phyloP scores from a whole-genome alignment of 352 stramenopile species.

The Thraustochytrium sp. region DNA sequence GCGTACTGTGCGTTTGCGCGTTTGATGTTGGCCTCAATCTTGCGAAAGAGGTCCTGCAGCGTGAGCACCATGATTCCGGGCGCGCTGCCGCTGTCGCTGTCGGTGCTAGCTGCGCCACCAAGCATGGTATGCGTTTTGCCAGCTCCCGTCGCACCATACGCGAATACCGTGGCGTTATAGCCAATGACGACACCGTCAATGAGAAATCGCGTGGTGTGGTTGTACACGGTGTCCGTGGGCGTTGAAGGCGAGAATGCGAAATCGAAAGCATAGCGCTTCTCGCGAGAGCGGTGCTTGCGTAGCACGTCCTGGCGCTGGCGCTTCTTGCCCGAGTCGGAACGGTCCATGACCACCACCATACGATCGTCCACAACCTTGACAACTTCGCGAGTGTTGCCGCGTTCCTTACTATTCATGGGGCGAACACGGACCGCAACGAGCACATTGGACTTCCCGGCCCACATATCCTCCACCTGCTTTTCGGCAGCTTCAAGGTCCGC shows the following conservation, averaged over 20 bases:
- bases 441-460: conserved; percentile 71
- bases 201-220: conserved; percentile 76
- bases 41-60: conserved; percentile 36
- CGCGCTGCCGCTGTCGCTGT: background rate
- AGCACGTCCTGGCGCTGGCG: conserved; percentile 57
- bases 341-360: conserved; percentile 72
- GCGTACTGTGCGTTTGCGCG: conserved; percentile 70
- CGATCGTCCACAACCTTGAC: conserved; percentile 73
- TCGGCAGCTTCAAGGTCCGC: background rate
- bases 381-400: conserved; percentile 64
- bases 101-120: background rate
- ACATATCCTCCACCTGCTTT: conserved; percentile 56
- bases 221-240: conserved; percentile 69
- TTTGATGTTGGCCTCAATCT: conserved; percentile 51
- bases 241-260: conserved; percentile 52
- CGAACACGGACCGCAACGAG: conserved; percentile 76
- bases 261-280: conserved; percentile 83
- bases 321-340: conserved; percentile 41
- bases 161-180: conserved; percentile 41
- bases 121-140: conserved; percentile 44
- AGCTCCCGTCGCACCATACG: conserved; percentile 33
- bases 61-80: conserved; percentile 38
- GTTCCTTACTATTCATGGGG: conserved; percentile 63
- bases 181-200: conserved; percentile 64
- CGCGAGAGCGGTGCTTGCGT: conserved; percentile 56